A percentile compares a stretch with the other conserved stretches of the same genome.
These are phyloP conservation scores for Aleurites moluccanus DNA, from an alignment of 441 rosid genomes.

Conservation along the genomic window DNA sequence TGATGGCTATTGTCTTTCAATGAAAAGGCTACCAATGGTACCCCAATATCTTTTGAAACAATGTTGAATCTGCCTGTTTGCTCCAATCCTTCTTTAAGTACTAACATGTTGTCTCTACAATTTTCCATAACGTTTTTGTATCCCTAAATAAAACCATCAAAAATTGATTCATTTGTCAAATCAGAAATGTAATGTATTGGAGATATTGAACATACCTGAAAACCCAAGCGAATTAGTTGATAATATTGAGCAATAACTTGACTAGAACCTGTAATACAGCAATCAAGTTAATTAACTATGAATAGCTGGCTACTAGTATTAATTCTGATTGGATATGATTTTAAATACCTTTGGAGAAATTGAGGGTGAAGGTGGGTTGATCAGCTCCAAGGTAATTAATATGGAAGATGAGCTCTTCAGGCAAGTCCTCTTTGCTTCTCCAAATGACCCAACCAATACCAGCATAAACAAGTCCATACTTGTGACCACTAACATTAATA, in stretches of 20 bases:
- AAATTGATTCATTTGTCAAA: neutral
- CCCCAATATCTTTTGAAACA: slow-evolving; percentile 78
- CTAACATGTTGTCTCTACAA: slow-evolving; percentile 67
- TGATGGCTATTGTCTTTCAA: slow-evolving; percentile 62
- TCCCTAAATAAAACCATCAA: slow-evolving; percentile 31
- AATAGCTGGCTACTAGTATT: neutral
- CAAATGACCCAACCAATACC: slow-evolving; percentile 90
- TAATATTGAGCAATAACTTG: slow-evolving; percentile 91
- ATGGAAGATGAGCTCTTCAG: slow-evolving; percentile 90
- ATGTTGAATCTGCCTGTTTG: slow-evolving; percentile 61
- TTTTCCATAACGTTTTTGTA: slow-evolving; percentile 80
- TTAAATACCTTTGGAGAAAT: slow-evolving; percentile 75
- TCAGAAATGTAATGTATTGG: neutral
- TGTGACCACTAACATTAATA: slow-evolving; percentile 72
- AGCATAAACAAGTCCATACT: slow-evolving; percentile 51
- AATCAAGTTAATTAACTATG: neutral
- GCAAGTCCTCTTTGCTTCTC: slow-evolving; percentile 86
- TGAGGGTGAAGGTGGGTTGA: slow-evolving; percentile 93
- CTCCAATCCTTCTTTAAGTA: slow-evolving; percentile 63
- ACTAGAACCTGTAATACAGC: slow-evolving; percentile 64
- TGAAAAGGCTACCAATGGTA: slow-evolving; percentile 88
- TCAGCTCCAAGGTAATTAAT: slow-evolving; percentile 93
- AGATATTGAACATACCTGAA: slow-evolving; percentile 32
- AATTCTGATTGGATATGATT: neutral
- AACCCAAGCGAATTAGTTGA: slow-evolving; percentile 77